phyloP scores from a whole-genome alignment of 208 protist genomes.

The Borovskyia barvae region DNA sequence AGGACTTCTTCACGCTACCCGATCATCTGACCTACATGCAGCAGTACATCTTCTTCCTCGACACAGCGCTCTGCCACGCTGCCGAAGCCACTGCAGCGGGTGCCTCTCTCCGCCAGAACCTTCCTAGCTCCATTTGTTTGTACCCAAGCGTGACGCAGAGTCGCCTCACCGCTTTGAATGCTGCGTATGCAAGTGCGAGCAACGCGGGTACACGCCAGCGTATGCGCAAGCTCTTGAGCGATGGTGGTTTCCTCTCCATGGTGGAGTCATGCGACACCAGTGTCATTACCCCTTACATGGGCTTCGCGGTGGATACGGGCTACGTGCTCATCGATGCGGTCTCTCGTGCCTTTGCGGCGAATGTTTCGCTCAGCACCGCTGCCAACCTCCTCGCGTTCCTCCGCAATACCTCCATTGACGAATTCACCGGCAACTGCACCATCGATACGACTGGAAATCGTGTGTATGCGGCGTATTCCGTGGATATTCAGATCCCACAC shows the following conservation, averaged over 20 bases:
- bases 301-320: slow-evolving; percentile 78
- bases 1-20: slow-evolving; percentile 64
- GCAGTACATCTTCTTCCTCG: slow-evolving; percentile 80
- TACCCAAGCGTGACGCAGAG: slow-evolving; percentile 40
- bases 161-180: slow-evolving; percentile 43
- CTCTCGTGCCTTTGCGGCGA: slow-evolving; percentile 33
- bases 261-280: slow-evolving; percentile 42
- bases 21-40: slow-evolving; percentile 55
- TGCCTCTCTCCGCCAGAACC: slow-evolving; percentile 34
- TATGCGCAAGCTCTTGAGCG: slow-evolving; percentile 46
- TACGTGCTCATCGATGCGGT: slow-evolving; percentile 66
- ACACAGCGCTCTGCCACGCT: slow-evolving; percentile 64
- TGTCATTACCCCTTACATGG: slow-evolving; percentile 32
- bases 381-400: slow-evolving; percentile 45
- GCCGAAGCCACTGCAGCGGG: slow-evolving; percentile 19
- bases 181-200: slow-evolving; percentile 17
- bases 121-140: slow-evolving; percentile 82
- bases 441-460: slow-evolving; percentile 74
- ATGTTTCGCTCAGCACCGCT: slow-evolving; percentile 50
- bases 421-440: slow-evolving; percentile 58
- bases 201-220: slow-evolving; percentile 22
- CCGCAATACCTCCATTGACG: slow-evolving; percentile 52
- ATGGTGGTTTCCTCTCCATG: slow-evolving; percentile 62
- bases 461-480: slow-evolving; percentile 45
- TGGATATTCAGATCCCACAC: slow-evolving; percentile 68